phyloP scores from a whole-genome alignment of 2,329 filamentous ascomycete species.

The Sarocladium kiliense region DNA sequence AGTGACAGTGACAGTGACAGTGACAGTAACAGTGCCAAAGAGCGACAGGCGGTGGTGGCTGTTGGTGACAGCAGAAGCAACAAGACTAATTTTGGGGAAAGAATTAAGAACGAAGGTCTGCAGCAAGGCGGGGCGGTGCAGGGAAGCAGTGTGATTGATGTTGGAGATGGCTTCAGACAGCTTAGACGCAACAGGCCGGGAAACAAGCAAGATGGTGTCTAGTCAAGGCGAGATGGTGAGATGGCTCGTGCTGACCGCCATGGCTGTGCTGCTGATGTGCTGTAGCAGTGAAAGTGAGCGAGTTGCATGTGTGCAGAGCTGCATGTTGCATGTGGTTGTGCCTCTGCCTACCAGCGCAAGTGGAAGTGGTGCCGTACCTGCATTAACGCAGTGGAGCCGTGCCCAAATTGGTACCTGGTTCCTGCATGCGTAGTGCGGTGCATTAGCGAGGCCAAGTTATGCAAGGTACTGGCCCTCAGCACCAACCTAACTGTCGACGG shows the following conservation, averaged over 20 bases:
- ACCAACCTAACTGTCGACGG: background rate
- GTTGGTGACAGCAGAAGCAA: background rate
- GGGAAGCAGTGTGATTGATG: background rate
- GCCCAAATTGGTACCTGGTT: constrained; percentile 1
- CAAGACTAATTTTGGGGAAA: background rate
- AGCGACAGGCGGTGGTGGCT: background rate
- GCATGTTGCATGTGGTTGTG: too few relatives aligned
- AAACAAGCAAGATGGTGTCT: background rate
- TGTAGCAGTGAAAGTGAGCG: background rate
- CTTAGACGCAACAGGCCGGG: background rate
- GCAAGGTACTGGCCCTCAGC: background rate
- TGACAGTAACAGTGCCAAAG: background rate
- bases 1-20: background rate
- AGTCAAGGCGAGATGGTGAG: too few relatives aligned
- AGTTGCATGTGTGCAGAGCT: too few relatives aligned
- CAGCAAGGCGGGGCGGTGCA: background rate
- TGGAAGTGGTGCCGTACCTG: constrained; percentile 2
- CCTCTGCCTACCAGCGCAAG: background rate
- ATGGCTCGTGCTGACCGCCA: background rate
- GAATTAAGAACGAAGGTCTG: background rate
- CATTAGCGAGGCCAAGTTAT: constrained; percentile 7
- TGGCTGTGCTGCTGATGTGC: background rate
- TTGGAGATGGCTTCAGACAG: background rate
- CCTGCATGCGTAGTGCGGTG: background rate
- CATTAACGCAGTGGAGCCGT: background rate